phyloP scores from a whole-genome alignment of 148 eudicot species.

The Rhododendron molle region DNA sequence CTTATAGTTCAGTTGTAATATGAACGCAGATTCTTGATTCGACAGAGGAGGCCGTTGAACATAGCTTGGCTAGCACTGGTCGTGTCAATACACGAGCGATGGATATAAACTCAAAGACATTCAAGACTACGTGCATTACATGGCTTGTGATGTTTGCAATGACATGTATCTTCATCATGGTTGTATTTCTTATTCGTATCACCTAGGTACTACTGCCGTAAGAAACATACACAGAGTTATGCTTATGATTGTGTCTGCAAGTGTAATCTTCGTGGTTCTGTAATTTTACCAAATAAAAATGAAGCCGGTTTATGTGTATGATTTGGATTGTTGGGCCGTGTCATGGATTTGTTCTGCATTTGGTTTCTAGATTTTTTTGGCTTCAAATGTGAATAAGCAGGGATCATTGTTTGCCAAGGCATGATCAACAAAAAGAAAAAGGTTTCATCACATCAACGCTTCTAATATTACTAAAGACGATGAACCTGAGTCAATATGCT shows the following conservation, averaged over 20 bases:
- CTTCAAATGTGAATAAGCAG: background rate
- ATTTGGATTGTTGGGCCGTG: background rate
- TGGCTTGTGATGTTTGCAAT: slow-evolving; percentile 79
- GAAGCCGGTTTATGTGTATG: background rate
- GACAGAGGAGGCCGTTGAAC: slow-evolving; percentile 86
- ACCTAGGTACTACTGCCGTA: slow-evolving; percentile 27
- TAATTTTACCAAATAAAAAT: background rate
- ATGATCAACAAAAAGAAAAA: background rate
- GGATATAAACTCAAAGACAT: slow-evolving; percentile 56
- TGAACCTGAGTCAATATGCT: no score
- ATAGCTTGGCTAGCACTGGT: slow-evolving; percentile 89
- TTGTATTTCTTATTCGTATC: slow-evolving; percentile 79
- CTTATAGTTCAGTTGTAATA: background rate
- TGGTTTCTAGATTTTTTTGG: background rate
- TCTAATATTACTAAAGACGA: no score
- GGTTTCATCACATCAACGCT: background rate
- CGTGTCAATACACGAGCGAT: slow-evolving; percentile 60
- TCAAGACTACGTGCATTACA: slow-evolving; percentile 74
- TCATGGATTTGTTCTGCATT: background rate
- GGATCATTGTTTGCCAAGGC: background rate
- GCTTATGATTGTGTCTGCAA: background rate
- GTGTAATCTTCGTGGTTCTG: background rate
- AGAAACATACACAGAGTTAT: background rate
- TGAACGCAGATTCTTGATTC: slow-evolving; percentile 78
- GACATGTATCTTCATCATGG: slow-evolving; percentile 75